These are phyloP conservation scores for Datisca glomerata DNA, from an alignment of 306 rosid genomes.

Conservation along the genomic window DNA sequence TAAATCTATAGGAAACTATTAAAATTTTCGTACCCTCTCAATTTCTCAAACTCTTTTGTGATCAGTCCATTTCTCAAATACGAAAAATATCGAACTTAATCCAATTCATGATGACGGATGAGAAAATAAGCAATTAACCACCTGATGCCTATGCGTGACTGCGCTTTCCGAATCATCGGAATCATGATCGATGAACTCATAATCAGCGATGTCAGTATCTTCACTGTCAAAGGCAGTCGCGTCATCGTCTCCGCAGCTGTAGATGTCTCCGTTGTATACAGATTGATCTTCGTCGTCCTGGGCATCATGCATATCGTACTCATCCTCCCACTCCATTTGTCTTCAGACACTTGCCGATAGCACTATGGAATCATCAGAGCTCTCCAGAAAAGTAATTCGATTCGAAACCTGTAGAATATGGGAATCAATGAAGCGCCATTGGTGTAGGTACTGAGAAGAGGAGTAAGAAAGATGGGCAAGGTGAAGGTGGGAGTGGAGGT, in stretches of 20 bases:
- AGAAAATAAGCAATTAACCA: slow-evolving; percentile 1
- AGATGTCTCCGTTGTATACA: slow-evolving; percentile 31
- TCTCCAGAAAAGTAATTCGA: not conserved
- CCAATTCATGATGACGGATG: not conserved
- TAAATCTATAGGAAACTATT: too few relatives aligned
- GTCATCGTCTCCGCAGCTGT: slow-evolving; percentile 36
- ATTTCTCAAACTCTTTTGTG: too few relatives aligned
- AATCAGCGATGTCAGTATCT: slow-evolving; percentile 38
- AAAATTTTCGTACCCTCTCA: too few relatives aligned
- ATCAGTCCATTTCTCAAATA: too few relatives aligned
- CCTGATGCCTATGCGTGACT: slow-evolving; percentile 31
- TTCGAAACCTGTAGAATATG: not conserved
- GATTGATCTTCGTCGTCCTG: slow-evolving; percentile 18
- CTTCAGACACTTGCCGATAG: not conserved
- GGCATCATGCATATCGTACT: slow-evolving; percentile 40
- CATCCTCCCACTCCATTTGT: slow-evolving; percentile 38
- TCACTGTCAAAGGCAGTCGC: slow-evolving; percentile 31
- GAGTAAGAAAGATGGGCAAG: not conserved
- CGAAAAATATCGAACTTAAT: too few relatives aligned
- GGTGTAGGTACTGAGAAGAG: not conserved
- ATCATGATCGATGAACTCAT: slow-evolving; percentile 42
- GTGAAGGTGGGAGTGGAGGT: not conserved
- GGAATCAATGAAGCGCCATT: not conserved
- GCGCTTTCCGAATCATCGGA: slow-evolving; percentile 33
- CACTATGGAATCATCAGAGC: not conserved